Evolutionary conservation across 2,329 filamentous ascomycete genomes (phyloP).

Genomic region (Beauveria rudraprayagi): DNA sequence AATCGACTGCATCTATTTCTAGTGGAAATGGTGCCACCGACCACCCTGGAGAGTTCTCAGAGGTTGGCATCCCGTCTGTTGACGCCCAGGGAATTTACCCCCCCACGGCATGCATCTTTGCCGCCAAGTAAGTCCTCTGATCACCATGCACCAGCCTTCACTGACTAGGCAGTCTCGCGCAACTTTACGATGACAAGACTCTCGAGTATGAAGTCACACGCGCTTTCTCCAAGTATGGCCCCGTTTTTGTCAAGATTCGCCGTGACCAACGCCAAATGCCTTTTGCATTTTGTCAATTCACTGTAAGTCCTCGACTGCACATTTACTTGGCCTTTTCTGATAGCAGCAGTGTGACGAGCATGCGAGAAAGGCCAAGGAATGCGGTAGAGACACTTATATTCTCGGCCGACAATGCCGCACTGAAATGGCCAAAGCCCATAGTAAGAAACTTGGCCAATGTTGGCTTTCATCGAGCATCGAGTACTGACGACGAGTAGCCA

Average conservation of each 20-base stretch:
- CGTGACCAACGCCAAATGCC: constrained; percentile 51
- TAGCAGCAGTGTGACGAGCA: constrained; percentile 31
- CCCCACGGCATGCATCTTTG: constrained; percentile 52
- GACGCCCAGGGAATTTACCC: constrained; percentile 42
- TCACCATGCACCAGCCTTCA: not conserved
- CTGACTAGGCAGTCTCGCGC: constrained; percentile 38
- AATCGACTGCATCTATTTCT: not conserved
- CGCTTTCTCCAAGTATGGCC: constrained; percentile 46
- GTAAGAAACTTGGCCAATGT: constrained; percentile 29
- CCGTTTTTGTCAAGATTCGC: constrained; percentile 55
- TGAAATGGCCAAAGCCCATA: constrained; percentile 51
- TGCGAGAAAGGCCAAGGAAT: constrained; percentile 39
- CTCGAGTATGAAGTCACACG: constrained; percentile 45
- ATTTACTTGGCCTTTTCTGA: constrained; percentile 17
- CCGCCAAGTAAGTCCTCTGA: constrained; percentile 50
- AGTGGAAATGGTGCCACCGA: not conserved
- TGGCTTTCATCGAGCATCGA: constrained; percentile 16
- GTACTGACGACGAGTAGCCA: constrained; percentile 27
- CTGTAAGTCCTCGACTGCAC: constrained; percentile 32
- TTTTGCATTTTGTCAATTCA: constrained; percentile 57
- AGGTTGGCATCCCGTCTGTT: not conserved
- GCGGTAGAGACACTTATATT: constrained; percentile 41
- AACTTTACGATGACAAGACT: constrained; percentile 39
- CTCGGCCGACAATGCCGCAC: constrained; percentile 50
- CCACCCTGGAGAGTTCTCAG: not conserved